Percentiles rank a stretch among this genome's conserved stretches.
Evolutionary conservation across 805 yeast species (phyloP).

Genomic region (Yamadazyma akitaensis): DNA sequence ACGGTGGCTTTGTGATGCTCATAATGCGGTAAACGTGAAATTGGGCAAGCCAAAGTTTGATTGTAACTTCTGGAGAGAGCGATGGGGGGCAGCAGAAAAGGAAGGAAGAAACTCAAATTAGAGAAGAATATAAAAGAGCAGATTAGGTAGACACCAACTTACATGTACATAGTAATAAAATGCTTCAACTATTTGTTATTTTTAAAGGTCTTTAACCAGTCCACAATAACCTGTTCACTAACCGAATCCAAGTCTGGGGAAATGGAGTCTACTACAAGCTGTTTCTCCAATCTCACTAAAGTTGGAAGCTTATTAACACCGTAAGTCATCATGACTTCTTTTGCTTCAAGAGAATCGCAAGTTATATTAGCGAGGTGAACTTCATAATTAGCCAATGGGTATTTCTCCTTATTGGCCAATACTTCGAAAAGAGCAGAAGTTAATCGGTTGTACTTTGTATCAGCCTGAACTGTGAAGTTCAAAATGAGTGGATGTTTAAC

Average conservation of each 20-base stretch:
- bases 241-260: slow-evolving; percentile 15
- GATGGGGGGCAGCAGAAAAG: slow-evolving; percentile 54
- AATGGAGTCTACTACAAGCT: slow-evolving; percentile 45
- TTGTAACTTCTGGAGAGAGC: slow-evolving; percentile 83
- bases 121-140: background rate
- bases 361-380: slow-evolving; percentile 70
- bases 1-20: slow-evolving; percentile 91
- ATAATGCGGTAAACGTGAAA: slow-evolving; percentile 85
- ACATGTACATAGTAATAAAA: background rate
- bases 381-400: slow-evolving; percentile 40
- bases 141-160: background rate
- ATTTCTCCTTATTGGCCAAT: slow-evolving; percentile 20
- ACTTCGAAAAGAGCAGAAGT: slow-evolving; percentile 53
- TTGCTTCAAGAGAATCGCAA: slow-evolving; percentile 61
- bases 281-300: slow-evolving; percentile 63
- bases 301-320: slow-evolving; percentile 58
- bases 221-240: slow-evolving; percentile 27
- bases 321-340: slow-evolving; percentile 56
- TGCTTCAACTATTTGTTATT: background rate
- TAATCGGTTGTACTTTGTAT: slow-evolving; percentile 55
- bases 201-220: slow-evolving; percentile 20
- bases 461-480: slow-evolving; percentile 71
- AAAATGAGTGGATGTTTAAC: slow-evolving; percentile 61
- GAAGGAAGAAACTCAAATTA: slow-evolving; percentile 52
- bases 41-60: slow-evolving; percentile 84